Percentiles rank a stretch among this genome's conserved stretches.
These are phyloP conservation scores for Barnettozyma wickerhamii DNA, from an alignment of 805 yeast species.

Conservation along the genomic window DNA sequence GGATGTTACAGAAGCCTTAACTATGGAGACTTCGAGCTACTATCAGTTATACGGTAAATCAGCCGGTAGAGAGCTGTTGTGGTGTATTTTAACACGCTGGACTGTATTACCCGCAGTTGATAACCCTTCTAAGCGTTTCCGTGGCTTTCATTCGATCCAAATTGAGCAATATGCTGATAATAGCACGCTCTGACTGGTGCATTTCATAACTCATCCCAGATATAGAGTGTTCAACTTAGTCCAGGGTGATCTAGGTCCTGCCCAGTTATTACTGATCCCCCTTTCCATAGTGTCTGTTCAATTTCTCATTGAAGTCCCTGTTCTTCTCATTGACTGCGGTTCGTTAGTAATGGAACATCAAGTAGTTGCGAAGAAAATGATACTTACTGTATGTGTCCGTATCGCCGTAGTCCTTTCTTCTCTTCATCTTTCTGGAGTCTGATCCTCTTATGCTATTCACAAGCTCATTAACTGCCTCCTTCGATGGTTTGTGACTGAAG, in stretches of 20 bases:
- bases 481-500: conserved; percentile 34
- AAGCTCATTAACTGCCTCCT: conserved; percentile 29
- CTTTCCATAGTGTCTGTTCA: conserved; percentile 51
- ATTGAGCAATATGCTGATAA: too few species aligned
- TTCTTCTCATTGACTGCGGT: conserved; percentile 58
- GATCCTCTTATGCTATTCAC: conserved; percentile 23
- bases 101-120: too few species aligned
- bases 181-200: too few species aligned
- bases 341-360: conserved; percentile 26
- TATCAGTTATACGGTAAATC: too few species aligned
- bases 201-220: too few species aligned
- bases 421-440: conserved; percentile 30
- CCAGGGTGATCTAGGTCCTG: too few species aligned
- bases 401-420: conserved; percentile 34
- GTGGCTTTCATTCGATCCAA: too few species aligned
- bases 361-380: not conserved
- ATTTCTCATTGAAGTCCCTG: conserved; percentile 66
- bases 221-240: too few species aligned
- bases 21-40: not conserved
- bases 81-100: too few species aligned
- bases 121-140: too few species aligned
- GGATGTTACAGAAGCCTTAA: conserved; percentile 1
- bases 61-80: too few species aligned
- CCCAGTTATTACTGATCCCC: conserved; percentile 13
- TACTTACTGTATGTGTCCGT: conserved; percentile 30